Conservation (phyloP, 2,329 filamentous ascomycete genomes). For the Claviceps maximensis region DNA sequence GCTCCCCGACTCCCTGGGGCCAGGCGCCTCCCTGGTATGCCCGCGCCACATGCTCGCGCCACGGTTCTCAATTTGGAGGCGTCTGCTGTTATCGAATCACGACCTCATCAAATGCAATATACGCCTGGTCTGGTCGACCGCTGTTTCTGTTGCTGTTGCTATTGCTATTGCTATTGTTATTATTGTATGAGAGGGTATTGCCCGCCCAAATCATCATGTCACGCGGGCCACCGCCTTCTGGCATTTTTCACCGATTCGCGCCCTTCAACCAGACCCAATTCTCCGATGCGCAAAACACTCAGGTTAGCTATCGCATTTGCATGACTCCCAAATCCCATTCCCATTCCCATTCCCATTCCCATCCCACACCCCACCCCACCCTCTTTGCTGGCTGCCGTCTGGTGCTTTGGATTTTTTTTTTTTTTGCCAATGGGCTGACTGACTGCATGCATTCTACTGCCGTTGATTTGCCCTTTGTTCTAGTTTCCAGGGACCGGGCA, state of each 20-base stretch:
- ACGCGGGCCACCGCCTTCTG: conserved; percentile 4
- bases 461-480: not conserved
- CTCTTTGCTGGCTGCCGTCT: not conserved
- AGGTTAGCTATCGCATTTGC: conserved; percentile 2
- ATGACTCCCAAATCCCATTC: not conserved
- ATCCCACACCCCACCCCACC: not conserved
- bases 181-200: not conserved
- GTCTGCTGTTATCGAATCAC: not conserved
- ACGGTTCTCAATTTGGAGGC: not conserved
- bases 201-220: conserved; percentile 5
- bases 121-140: no score
- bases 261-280: conserved; percentile 3
- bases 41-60: conserved; percentile 2
- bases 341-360: not conserved
- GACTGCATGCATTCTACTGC: not conserved
- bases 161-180: no score
- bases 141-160: no score
- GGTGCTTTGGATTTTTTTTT: not conserved
- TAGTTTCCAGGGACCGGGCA: conserved; percentile 12
- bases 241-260: conserved; percentile 3
- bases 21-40: conserved; percentile 5
- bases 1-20: not conserved
- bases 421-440: not conserved
- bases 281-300: conserved; percentile 3
- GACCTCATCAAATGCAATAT: conserved; percentile 2